Evolutionary conservation across 192 early-diverging fungal species (phyloP).

Genomic region (Coemansia sp.): DNA sequence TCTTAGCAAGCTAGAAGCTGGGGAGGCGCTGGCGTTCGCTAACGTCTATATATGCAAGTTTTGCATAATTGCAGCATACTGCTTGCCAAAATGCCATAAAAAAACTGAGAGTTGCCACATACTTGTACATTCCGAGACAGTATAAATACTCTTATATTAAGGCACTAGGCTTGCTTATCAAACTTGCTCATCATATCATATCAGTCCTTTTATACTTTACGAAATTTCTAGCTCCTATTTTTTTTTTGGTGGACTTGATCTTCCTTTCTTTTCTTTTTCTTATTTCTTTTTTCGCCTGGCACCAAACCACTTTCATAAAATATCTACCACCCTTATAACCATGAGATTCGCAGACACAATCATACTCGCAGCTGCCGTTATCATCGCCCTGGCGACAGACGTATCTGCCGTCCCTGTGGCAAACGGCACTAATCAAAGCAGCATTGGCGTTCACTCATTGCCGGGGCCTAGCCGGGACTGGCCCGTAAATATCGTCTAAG

Average conservation of each 20-base stretch:
- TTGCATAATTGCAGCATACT: slow-evolving; percentile 14
- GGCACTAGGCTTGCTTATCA: neutral
- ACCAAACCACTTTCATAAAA: neutral
- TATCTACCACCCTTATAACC: neutral
- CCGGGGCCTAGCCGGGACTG: slow-evolving; percentile 52
- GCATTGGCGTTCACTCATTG: slow-evolving; percentile 19
- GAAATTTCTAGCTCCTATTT: neutral
- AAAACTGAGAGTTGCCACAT: neutral
- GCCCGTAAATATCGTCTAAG: slow-evolving; percentile 56
- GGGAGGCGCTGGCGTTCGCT: neutral
- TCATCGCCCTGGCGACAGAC: slow-evolving; percentile 17
- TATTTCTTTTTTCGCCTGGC: neutral
- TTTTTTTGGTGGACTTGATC: neutral
- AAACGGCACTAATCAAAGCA: neutral
- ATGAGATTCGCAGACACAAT: slow-evolving; percentile 43
- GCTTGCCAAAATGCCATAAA: slow-evolving; percentile 7
- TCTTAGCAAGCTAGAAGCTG: neutral
- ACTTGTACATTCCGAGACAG: neutral
- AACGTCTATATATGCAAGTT: slow-evolving; percentile 3
- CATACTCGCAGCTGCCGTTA: slow-evolving; percentile 22
- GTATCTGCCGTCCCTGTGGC: slow-evolving; percentile 29
- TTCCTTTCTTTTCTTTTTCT: neutral
- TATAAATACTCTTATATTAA: slow-evolving; percentile 8
- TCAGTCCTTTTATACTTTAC: neutral
- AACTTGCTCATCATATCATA: neutral